Percentiles rank a stretch among this genome's conserved stretches.
phyloP scores from a whole-genome alignment of 352 stramenopile species.

The Thalassiosira pacifica region DNA sequence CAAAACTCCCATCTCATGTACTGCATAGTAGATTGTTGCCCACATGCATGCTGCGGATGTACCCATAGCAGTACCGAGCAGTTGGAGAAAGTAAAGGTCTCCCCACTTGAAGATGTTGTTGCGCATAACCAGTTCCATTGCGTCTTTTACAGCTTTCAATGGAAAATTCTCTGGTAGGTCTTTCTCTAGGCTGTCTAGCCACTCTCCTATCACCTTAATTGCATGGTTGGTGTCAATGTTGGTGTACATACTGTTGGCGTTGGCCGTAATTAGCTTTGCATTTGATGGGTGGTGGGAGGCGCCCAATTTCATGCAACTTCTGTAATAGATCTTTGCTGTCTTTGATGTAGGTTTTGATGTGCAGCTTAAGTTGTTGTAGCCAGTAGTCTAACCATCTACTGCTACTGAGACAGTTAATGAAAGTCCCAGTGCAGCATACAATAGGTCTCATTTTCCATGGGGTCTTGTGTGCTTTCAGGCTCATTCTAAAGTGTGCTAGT shows the following conservation, averaged over 20 bases:
- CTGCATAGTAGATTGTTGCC: constrained; percentile 43
- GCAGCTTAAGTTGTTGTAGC: constrained; percentile 24
- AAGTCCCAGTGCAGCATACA: constrained; percentile 40
- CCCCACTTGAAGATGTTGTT: constrained; percentile 59
- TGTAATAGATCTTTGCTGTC: not conserved
- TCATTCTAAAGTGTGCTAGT: constrained; percentile 35
- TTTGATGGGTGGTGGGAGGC: too few species aligned
- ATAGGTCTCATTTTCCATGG: constrained; percentile 51
- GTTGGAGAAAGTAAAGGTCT: constrained; percentile 39
- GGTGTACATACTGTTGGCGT: constrained; percentile 49
- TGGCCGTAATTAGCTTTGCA: constrained; percentile 41
- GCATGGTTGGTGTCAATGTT: constrained; percentile 44
- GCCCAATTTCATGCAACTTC: too few species aligned
- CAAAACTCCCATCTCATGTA: constrained; percentile 16
- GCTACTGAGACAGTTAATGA: constrained; percentile 24
- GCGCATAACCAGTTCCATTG: constrained; percentile 38
- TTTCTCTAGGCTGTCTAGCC: constrained; percentile 18
- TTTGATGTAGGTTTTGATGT: constrained; percentile 29
- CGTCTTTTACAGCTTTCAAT: constrained; percentile 32
- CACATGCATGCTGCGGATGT: constrained; percentile 42
- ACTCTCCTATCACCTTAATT: constrained; percentile 33
- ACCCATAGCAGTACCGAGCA: constrained; percentile 50
- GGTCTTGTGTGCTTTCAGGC: constrained; percentile 32
- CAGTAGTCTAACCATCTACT: constrained; percentile 38
- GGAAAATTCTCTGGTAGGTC: constrained; percentile 13